These are phyloP conservation scores for Sherardia arvensis DNA, from an alignment of 257 asterid species.

Conservation along the genomic window DNA sequence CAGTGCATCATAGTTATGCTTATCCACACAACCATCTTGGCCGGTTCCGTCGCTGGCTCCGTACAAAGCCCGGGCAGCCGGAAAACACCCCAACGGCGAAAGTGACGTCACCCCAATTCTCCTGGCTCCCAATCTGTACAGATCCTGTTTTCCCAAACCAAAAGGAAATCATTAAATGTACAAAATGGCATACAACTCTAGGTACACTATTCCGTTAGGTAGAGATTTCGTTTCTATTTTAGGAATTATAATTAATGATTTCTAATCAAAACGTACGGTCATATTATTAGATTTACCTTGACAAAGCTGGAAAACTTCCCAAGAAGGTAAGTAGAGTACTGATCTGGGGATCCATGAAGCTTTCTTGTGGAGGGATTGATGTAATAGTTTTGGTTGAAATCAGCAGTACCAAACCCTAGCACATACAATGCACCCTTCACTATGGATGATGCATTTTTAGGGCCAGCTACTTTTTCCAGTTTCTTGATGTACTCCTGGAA, in stretches of 20 bases:
- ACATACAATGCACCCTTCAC: slow-evolving; percentile 55
- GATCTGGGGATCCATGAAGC: slow-evolving; percentile 49
- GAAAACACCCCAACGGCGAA: slow-evolving; percentile 83
- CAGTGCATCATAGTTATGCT: slow-evolving; percentile 61
- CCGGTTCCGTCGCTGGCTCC: slow-evolving; percentile 18
- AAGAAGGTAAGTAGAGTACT: slow-evolving; percentile 59
- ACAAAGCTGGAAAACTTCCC: slow-evolving; percentile 44
- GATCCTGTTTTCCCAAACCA: slow-evolving; percentile 27
- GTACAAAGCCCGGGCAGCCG: slow-evolving; percentile 66
- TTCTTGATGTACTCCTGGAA: slow-evolving; percentile 76
- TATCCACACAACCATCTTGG: slow-evolving; percentile 58
- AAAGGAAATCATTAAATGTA: no score
- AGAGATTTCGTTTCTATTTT: not conserved
- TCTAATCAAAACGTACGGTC: not conserved
- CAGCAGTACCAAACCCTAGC: slow-evolving; percentile 67
- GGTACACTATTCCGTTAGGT: not conserved
- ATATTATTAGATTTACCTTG: slow-evolving; percentile 27
- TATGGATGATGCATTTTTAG: slow-evolving; percentile 42
- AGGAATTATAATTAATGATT: not conserved
- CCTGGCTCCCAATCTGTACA: slow-evolving; percentile 79
- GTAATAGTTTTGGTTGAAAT: slow-evolving; percentile 80
- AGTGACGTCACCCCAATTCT: slow-evolving; percentile 85
- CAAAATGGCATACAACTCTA: no score
- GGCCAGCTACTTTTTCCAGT: slow-evolving; percentile 49
- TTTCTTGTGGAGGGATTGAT: slow-evolving; percentile 60